phyloP scores from a whole-genome alignment of 768 basidiomycete genomes.

The Auriscalpium vulgare region DNA sequence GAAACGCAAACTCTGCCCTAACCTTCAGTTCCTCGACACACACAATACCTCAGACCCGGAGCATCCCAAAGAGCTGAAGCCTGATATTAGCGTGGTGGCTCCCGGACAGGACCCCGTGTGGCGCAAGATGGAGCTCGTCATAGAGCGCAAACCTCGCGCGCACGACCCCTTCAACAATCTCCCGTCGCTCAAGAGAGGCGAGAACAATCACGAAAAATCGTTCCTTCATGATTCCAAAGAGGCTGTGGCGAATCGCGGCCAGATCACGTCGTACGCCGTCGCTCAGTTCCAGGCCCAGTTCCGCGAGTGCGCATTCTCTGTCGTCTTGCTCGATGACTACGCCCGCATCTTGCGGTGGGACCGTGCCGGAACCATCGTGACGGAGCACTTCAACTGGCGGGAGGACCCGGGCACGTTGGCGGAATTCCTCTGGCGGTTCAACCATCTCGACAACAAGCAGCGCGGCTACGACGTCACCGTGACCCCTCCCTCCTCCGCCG shows the following conservation, averaged over 20 bases:
- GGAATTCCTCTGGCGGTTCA: slow-evolving; percentile 6
- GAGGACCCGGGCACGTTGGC: neutral
- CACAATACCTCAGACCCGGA: neutral
- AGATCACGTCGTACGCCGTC: neutral
- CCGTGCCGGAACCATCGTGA: neutral
- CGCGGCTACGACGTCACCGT: slow-evolving; percentile 2
- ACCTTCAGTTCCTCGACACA: neutral
- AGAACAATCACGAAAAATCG: neutral
- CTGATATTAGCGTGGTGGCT: neutral
- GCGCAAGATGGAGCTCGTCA: neutral
- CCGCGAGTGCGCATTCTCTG: neutral
- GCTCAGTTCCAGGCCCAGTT: neutral
- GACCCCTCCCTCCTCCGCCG: neutral
- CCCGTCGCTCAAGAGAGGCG: too few relatives aligned
- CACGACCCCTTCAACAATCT: neutral
- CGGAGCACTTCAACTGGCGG: slow-evolving; percentile 1
- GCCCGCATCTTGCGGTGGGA: slow-evolving; percentile 7
- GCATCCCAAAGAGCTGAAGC: neutral
- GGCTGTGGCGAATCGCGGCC: neutral
- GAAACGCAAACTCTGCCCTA: neutral
- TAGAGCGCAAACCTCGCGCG: neutral
- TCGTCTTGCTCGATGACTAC: neutral
- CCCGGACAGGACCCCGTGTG: too few relatives aligned
- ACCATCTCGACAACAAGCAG: neutral
- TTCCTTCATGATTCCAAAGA: neutral